Conservation (phyloP, 768 basidiomycete genomes). For the Tubosaeta brunneosetosa region DNA sequence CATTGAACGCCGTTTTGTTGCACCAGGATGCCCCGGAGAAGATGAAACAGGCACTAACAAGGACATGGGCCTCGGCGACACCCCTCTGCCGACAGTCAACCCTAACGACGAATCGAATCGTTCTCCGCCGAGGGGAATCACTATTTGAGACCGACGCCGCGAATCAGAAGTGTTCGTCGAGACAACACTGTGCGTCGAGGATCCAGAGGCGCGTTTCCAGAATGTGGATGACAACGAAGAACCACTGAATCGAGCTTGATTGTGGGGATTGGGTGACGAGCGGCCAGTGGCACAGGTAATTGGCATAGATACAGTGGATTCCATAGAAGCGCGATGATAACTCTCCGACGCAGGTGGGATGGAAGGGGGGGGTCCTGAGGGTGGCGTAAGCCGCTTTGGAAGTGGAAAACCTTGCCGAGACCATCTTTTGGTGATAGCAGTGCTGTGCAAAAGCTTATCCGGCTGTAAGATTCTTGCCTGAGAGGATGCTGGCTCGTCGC, state of each 20-base stretch:
- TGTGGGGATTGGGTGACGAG: slow-evolving; percentile 35
- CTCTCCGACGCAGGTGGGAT: slow-evolving; percentile 31
- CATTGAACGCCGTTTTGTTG: slow-evolving; percentile 53
- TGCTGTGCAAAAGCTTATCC: slow-evolving; percentile 22
- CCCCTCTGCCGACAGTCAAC: slow-evolving; percentile 2
- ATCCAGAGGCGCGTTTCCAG: slow-evolving; percentile 49
- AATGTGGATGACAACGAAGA: slow-evolving; percentile 46
- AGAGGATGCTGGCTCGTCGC: neutral
- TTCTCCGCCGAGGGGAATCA: slow-evolving; percentile 1
- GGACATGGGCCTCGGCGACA: slow-evolving; percentile 19
- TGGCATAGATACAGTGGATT: slow-evolving; percentile 23
- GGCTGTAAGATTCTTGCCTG: slow-evolving; percentile 15
- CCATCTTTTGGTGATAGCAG: slow-evolving; percentile 43
- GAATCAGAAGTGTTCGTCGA: slow-evolving; percentile 43
- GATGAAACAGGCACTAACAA: slow-evolving; percentile 13
- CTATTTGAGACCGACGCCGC: slow-evolving; percentile 17
- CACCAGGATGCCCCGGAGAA: slow-evolving; percentile 14
- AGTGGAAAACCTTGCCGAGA: slow-evolving; percentile 45
- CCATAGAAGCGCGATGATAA: slow-evolving; percentile 22
- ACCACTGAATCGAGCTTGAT: slow-evolving; percentile 29
- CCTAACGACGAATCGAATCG: slow-evolving; percentile 12
- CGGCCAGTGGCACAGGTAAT: slow-evolving; percentile 31
- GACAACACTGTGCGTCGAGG: slow-evolving; percentile 43
- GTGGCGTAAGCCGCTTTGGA: slow-evolving; percentile 53
- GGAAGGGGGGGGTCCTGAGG: slow-evolving; percentile 55